These are phyloP conservation scores for Graphilbum ipis-grandicollis DNA, from an alignment of 2,329 filamentous ascomycete genomes.

Conservation along the genomic window DNA sequence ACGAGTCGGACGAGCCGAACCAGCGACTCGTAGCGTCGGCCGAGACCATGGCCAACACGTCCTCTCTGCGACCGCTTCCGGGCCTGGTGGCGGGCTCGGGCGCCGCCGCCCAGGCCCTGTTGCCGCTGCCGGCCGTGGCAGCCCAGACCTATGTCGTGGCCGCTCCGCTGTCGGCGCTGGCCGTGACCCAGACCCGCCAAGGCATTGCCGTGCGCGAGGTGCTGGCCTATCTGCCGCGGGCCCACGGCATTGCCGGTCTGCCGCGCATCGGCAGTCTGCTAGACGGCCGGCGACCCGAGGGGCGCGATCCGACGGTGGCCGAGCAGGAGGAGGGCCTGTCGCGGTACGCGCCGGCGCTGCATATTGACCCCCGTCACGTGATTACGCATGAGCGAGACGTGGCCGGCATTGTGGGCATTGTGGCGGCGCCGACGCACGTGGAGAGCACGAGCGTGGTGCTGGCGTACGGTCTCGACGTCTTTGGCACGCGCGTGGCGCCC, in stretches of 20 bases:
- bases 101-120: conserved; percentile 35
- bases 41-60: conserved; percentile 47
- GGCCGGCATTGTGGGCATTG: conserved; percentile 49
- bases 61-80: conserved; percentile 53
- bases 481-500: conserved; percentile 71
- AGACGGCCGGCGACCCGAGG: conserved; percentile 74
- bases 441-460: conserved; percentile 88
- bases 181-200: conserved; percentile 78
- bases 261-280: conserved; percentile 48
- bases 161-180: conserved; percentile 59
- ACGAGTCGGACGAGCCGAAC: conserved; percentile 69
- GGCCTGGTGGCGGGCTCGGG: conserved; percentile 14
- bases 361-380: conserved; percentile 67
- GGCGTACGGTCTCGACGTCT: conserved; percentile 77
- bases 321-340: conserved; percentile 74
- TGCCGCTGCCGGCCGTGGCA: conserved; percentile 56
- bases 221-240: conserved; percentile 57
- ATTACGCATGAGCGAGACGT: conserved; percentile 30
- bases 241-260: conserved; percentile 61
- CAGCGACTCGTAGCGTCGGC: conserved; percentile 51
- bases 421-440: conserved; percentile 60
- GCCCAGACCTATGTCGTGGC: conserved; percentile 70
- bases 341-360: conserved; percentile 58
- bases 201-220: conserved; percentile 76
- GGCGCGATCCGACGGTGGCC: conserved; percentile 60